Base-by-base conservation (phyloP, 345 rosid species). In the Tarenaya hassleriana region DNA sequence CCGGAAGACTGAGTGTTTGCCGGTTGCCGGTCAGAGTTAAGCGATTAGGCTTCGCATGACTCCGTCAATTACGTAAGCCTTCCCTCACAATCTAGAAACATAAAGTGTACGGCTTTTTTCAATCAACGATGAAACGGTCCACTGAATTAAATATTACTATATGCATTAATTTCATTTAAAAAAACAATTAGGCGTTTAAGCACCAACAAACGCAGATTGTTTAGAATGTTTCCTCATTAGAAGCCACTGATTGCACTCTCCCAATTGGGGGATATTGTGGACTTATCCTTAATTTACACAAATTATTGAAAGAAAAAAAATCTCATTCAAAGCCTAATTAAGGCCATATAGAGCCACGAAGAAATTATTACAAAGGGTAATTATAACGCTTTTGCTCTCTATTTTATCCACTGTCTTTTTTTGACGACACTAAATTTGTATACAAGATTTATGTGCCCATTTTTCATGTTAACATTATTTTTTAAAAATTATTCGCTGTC, bases 31-130 rank as follows among this genome's bases (percentile, higher is more conserved):
- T 65, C 20, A 64, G 3, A 2, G 29, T 2, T 10, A 35, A 35
- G 11, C 41, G 43, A 9, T 15, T 70, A 49, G 64, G 73, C 84
- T 63, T 69, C 81, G 82, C 73, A n/a, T 69, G 89, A 79, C 69
- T 58, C 50, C 70, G 51, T 65, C 70, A 58, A 65, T 65, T 58
- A 39, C 64, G 64, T 46, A n/a, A 63, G n/a, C 51, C 58, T 37
- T 3, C 14, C 15, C 41, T 21, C 45, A 21, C 66, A 24, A 24
- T n/a, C n/a, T n/a, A n/a, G n/a, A n/a, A n/a, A n/a, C n/a, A n/a
- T n/a, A n/a, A n/a, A n/a, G n/a, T n/a, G n/a, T n/a, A n/a, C n/a
- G n/a, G n/a, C n/a, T 24, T 24, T 2, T 24, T n/a, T n/a, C n/a
- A n/a, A n/a, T n/a, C n/a, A n/a, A n/a, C n/a, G n/a, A n/a, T n/a